Evolutionary conservation across 73 alveolate genomes (phyloP).

Genomic region (Paramecium sonneborni): DNA sequence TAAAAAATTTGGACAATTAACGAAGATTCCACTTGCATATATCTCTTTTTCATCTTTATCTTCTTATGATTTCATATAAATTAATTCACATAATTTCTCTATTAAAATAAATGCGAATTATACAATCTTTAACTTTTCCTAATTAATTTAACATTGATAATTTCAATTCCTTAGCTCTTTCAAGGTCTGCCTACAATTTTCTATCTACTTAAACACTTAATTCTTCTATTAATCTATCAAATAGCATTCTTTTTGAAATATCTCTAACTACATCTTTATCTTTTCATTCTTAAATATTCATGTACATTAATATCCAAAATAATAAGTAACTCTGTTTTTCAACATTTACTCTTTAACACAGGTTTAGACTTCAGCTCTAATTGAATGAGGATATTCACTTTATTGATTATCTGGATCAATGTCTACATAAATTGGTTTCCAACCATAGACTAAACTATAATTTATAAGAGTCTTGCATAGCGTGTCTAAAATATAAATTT

Average conservation of each 20-base stretch:
- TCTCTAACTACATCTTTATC: conserved; percentile 15
- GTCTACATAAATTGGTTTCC: conserved; percentile 49
- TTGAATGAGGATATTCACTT: conserved; percentile 7
- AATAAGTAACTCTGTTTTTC: neutral
- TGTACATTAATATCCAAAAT: conserved; percentile 51
- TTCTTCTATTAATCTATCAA: neutral
- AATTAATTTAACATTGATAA: neutral
- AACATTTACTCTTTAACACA: neutral
- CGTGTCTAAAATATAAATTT: neutral
- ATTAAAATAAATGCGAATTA: neutral
- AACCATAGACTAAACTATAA: conserved; percentile 41
- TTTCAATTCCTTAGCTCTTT: neutral
- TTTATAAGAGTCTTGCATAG: conserved; percentile 20
- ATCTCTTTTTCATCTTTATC: conserved; percentile 50
- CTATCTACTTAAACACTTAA: neutral
- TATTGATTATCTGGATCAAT: conserved; percentile 41
- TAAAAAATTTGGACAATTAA: conserved; percentile 26
- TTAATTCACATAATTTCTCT: conserved; percentile 5
- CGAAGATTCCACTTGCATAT: conserved; percentile 42
- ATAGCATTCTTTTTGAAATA: neutral
- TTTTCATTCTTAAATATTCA: conserved; percentile 30
- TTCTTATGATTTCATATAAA: neutral
- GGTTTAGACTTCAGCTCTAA: conserved; percentile 19
- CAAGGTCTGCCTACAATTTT: neutral
- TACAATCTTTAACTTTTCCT: neutral